A percentile compares a stretch with the other conserved stretches of the same genome.
phyloP scores from a whole-genome alignment of 768 basidiomycete genomes.

The Leccinum aurantiacum region DNA sequence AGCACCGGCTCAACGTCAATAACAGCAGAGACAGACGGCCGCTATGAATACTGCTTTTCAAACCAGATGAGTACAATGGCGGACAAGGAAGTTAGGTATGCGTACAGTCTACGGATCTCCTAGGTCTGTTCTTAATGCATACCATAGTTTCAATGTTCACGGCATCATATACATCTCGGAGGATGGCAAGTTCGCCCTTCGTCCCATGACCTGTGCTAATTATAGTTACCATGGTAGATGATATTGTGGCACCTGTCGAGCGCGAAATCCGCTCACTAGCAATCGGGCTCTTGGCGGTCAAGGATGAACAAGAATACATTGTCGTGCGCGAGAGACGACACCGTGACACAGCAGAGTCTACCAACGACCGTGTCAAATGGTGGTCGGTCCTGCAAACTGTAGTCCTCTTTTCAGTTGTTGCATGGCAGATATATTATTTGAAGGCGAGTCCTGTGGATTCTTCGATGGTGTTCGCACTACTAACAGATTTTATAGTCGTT shows the following conservation, averaged over 20 bases:
- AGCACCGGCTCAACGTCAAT: constrained; percentile 88
- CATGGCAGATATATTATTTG: constrained; percentile 97
- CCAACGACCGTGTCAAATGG: constrained; percentile 96
- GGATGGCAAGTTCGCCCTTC: constrained; percentile 55
- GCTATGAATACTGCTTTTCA: constrained; percentile 96
- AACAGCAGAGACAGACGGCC: constrained; percentile 83
- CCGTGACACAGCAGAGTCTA: constrained; percentile 90
- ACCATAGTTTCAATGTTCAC: no score
- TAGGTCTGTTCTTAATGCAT: not conserved
- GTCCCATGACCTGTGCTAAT: constrained; percentile 1
- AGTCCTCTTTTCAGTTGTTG: constrained; percentile 87
- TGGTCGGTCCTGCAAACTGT: constrained; percentile 93
- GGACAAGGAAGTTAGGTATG: constrained; percentile 89
- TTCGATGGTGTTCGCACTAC: not conserved
- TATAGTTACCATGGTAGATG: constrained; percentile 37
- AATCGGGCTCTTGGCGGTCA: constrained; percentile 80
- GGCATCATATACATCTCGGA: constrained; percentile 85
- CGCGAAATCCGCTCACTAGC: constrained; percentile 88
- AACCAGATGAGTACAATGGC: constrained; percentile 98
- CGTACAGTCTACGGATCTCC: not conserved
- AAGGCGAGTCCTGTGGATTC: constrained; percentile 51
- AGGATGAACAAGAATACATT: constrained; percentile 99
- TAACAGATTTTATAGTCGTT: constrained; percentile 53
- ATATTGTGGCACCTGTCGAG: constrained; percentile 92
- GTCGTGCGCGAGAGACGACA: constrained; percentile 91